These are phyloP conservation scores for Pythium plurisporium DNA, from an alignment of 352 stramenopile genomes.

Conservation along the genomic window DNA sequence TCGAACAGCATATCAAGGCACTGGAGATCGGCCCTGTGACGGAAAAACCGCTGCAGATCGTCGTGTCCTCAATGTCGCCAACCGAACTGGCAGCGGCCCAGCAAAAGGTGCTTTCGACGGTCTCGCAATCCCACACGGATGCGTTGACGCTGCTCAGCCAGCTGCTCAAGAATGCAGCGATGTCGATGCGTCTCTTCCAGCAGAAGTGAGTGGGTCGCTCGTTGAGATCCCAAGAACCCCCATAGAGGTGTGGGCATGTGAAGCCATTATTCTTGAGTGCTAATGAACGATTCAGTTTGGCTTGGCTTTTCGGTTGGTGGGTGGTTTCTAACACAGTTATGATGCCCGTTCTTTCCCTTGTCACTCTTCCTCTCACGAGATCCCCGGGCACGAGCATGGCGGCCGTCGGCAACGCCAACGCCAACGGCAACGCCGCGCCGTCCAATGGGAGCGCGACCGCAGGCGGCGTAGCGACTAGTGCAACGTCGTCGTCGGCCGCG, in stretches of 20 bases:
- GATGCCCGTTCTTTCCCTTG: too few relatives aligned
- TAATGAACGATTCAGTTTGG: too few relatives aligned
- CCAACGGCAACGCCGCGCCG: not conserved
- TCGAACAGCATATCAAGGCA: conserved; percentile 35
- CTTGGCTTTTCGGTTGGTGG: not conserved
- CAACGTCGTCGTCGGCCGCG: not conserved
- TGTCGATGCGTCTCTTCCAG: conserved; percentile 20
- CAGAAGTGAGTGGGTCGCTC: conserved; percentile 14
- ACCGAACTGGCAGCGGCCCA: conserved; percentile 35
- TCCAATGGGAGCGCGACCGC: not conserved
- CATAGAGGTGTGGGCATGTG: too few relatives aligned
- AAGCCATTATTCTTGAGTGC: too few relatives aligned
- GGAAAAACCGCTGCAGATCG: not conserved
- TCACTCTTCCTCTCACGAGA: not conserved
- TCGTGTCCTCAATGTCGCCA: not conserved
- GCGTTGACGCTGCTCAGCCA: conserved; percentile 13
- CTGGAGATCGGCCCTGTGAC: conserved; percentile 22
- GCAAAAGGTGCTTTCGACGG: conserved; percentile 1
- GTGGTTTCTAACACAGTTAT: too few relatives aligned
- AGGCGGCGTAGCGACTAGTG: not conserved
- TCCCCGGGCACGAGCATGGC: not conserved
- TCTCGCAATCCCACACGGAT: conserved; percentile 5
- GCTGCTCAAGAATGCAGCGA: conserved; percentile 20
- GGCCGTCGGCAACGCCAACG: not conserved
- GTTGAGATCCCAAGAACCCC: not conserved